Percentiles rank a stretch among this genome's conserved stretches.
Conservation (phyloP, 164 flowering plant genomes). For the Magnolia kwangsiensis region DNA sequence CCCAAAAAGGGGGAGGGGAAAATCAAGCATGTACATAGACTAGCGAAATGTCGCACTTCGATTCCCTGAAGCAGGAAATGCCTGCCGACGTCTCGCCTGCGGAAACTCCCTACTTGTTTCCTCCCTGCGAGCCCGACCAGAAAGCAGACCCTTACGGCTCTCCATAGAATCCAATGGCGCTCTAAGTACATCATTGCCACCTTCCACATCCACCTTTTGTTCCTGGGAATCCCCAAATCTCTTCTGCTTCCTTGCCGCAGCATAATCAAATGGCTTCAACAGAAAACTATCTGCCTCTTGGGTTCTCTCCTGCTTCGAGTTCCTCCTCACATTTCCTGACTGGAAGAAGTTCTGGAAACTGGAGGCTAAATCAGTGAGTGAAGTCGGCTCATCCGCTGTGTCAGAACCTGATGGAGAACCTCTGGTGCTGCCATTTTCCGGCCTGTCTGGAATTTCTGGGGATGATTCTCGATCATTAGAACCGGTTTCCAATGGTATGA, state of each 20-base stretch:
- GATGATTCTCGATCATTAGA: conserved; percentile 21
- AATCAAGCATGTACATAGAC: not conserved
- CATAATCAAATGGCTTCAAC: conserved; percentile 76
- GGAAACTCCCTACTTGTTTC: conserved; percentile 35
- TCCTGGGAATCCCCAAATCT: conserved; percentile 35
- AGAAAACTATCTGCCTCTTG: not conserved
- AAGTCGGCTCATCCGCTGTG: conserved; percentile 37
- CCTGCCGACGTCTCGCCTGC: conserved; percentile 67
- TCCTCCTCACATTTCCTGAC: conserved; percentile 26
- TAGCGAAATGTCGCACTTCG: conserved; percentile 65
- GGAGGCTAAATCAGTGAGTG: conserved; percentile 60
- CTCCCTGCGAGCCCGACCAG: conserved; percentile 15
- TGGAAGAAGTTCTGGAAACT: conserved; percentile 56
- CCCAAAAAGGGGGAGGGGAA: no score
- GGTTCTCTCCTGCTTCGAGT: conserved; percentile 6
- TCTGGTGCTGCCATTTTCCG: not conserved
- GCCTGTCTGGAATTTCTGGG: conserved; percentile 1
- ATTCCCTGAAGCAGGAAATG: conserved; percentile 87
- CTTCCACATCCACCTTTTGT: conserved; percentile 8
- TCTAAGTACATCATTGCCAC: conserved; percentile 17
- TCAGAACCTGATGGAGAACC: conserved; percentile 10
- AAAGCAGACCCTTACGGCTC: conserved; percentile 27
- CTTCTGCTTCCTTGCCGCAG: conserved; percentile 52
- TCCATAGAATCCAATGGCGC: conserved; percentile 12
- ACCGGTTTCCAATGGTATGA: conserved; percentile 45